Conservation (phyloP, 1,139 yeast genomes). For the Blastobotrys elegans region DNA sequence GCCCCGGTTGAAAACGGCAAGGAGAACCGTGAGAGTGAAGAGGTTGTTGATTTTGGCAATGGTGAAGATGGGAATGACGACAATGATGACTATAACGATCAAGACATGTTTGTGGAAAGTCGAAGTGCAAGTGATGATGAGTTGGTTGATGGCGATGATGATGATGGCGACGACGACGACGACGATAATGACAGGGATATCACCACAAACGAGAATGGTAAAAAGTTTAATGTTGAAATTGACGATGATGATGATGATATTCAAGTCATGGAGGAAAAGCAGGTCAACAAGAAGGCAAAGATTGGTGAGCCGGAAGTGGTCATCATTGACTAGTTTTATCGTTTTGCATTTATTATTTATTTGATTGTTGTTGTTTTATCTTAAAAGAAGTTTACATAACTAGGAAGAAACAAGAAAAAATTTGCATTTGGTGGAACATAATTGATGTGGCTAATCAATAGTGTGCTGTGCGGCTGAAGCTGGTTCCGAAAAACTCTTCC, state of each 20-base stretch:
- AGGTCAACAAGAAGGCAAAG: background rate
- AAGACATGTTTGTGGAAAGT: background rate
- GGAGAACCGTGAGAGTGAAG: conserved; percentile 6
- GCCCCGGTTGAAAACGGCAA: background rate
- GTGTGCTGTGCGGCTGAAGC: no score
- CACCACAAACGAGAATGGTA: background rate
- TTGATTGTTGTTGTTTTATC: background rate
- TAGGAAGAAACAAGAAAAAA: no score
- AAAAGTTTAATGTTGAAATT: background rate
- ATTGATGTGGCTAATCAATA: no score
- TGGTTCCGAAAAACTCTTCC: no score
- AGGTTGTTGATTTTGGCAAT: background rate
- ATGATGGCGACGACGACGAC: background rate
- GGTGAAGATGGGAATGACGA: conserved; percentile 1
- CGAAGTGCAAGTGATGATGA: background rate
- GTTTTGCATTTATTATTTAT: background rate
- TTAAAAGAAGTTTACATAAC: no score
- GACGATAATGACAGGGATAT: background rate
- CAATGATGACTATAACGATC: conserved; percentile 1
- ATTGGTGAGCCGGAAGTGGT: background rate
- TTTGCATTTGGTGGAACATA: no score
- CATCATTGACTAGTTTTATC: background rate
- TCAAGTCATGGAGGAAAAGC: background rate
- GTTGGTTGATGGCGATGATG: background rate
- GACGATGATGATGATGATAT: conserved; percentile 1